Evolutionary conservation across 805 yeast genomes (phyloP).

Genomic region (Monosporozyma aerobia): DNA sequence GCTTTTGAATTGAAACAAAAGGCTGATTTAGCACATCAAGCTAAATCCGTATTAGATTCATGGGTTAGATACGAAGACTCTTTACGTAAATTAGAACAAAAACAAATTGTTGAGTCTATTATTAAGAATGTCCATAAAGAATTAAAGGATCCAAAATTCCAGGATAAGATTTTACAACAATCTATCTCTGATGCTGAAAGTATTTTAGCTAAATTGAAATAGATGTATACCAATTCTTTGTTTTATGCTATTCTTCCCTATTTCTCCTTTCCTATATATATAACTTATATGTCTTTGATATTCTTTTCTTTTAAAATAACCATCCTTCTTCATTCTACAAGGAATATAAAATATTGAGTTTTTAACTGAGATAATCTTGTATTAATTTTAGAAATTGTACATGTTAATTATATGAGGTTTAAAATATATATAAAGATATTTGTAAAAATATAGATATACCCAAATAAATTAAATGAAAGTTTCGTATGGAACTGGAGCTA

Average conservation of each 20-base stretch:
- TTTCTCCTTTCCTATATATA: not conserved
- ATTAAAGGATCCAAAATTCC: conserved; percentile 81
- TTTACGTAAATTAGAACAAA: conserved; percentile 92
- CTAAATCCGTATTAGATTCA: conserved; percentile 90
- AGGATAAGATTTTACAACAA: conserved; percentile 83
- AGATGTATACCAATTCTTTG: conserved; percentile 1
- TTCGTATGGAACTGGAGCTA: conserved; percentile 99
- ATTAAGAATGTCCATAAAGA: conserved; percentile 83
- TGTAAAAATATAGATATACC: conserved; percentile 3
- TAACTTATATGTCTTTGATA: conserved; percentile 5
- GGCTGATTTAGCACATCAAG: conserved; percentile 80
- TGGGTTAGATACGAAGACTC: conserved; percentile 98
- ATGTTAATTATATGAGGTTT: conserved; percentile 6
- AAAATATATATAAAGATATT: not conserved
- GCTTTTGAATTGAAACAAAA: conserved; percentile 88
- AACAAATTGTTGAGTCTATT: conserved; percentile 78
- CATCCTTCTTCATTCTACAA: not conserved
- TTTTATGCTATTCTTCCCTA: not conserved
- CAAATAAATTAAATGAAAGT: conserved; percentile 76
- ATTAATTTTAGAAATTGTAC: conserved; percentile 8
- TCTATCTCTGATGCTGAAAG: conserved; percentile 88
- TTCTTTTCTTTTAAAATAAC: conserved; percentile 2
- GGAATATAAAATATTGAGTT: not conserved
- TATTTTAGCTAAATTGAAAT: conserved; percentile 45
- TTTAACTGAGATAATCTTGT: not conserved